phyloP scores from a whole-genome alignment of 75 land plant genomes.

The Selaginella moellendorffii region DNA sequence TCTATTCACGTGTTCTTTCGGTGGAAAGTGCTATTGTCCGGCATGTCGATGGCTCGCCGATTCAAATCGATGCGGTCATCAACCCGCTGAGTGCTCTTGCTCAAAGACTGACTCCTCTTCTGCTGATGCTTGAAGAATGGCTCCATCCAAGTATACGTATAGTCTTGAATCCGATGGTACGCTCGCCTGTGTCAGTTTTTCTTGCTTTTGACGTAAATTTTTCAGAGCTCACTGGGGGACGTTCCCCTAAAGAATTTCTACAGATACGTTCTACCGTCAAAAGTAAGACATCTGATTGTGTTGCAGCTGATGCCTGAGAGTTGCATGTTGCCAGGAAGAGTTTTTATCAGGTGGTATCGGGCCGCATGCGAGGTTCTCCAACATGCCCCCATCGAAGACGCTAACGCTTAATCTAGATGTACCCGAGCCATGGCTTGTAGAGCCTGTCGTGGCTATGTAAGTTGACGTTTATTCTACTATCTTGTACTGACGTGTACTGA shows the following conservation, averaged over 20 bases:
- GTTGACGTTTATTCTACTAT: constrained; percentile 9
- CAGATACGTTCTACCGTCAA: constrained; percentile 73
- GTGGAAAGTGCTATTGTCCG: constrained; percentile 50
- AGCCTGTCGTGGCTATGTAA: constrained; percentile 83
- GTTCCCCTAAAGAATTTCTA: constrained; percentile 92
- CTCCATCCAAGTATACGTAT: constrained; percentile 85
- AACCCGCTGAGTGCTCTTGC: constrained; percentile 83
- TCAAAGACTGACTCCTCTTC: constrained; percentile 74
- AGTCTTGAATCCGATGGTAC: constrained; percentile 77
- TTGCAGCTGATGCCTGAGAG: neutral
- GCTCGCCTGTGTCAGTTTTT: constrained; percentile 6
- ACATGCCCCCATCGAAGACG: constrained; percentile 88
- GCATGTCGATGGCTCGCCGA: constrained; percentile 38
- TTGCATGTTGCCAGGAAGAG: no score
- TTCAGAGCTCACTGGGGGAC: constrained; percentile 85
- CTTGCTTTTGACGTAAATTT: constrained; percentile 1
- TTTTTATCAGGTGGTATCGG: constrained; percentile 55
- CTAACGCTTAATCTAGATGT: constrained; percentile 99
- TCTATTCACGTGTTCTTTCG: neutral
- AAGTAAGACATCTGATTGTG: constrained; percentile 27
- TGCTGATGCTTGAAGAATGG: constrained; percentile 48
- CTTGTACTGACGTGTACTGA: neutral
- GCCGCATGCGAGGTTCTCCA: constrained; percentile 76
- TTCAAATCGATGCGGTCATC: constrained; percentile 93
- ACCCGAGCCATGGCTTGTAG: constrained; percentile 99